Evolutionary conservation across 169 alveolate genomes (phyloP).

Genomic region (Sarcocystis neurona): DNA sequence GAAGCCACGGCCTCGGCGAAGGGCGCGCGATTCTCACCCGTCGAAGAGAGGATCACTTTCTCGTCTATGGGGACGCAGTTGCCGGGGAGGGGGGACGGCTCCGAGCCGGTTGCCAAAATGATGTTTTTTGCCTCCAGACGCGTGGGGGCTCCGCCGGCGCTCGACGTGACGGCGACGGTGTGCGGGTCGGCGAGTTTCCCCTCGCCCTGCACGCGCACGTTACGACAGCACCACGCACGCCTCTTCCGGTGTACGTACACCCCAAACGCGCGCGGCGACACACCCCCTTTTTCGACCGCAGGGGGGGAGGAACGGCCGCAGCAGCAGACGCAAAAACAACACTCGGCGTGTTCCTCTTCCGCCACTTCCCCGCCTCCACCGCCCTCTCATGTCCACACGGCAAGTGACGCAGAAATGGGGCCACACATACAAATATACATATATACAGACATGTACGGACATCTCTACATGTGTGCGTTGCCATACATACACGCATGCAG

Average conservation of each 20-base stretch:
- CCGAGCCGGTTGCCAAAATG: slow-evolving; percentile 95
- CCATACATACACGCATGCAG: too few relatives aligned
- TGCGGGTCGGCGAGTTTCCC: slow-evolving; percentile 49
- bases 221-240: too few relatives aligned
- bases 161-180: slow-evolving; percentile 12
- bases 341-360: too few relatives aligned
- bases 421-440: background rate
- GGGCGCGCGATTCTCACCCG: slow-evolving; percentile 17
- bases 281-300: too few relatives aligned
- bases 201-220: slow-evolving; percentile 30
- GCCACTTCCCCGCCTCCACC: too few relatives aligned
- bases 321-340: too few relatives aligned
- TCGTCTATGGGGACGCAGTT: slow-evolving; percentile 80
- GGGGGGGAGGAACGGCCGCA: too few relatives aligned
- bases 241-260: too few relatives aligned
- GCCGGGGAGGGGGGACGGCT: slow-evolving; percentile 88
- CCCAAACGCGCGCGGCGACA: too few relatives aligned
- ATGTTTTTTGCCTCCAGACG: slow-evolving; percentile 78
- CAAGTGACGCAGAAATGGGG: background rate
- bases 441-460: background rate
- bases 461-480: too few relatives aligned
- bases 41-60: slow-evolving; percentile 75
- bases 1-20: too few relatives aligned
- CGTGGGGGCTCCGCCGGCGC: background rate
- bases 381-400: too few relatives aligned